These are phyloP conservation scores for Zasmidium angulare DNA, from an alignment of 2,329 filamentous ascomycete genomes.

Conservation along the genomic window DNA sequence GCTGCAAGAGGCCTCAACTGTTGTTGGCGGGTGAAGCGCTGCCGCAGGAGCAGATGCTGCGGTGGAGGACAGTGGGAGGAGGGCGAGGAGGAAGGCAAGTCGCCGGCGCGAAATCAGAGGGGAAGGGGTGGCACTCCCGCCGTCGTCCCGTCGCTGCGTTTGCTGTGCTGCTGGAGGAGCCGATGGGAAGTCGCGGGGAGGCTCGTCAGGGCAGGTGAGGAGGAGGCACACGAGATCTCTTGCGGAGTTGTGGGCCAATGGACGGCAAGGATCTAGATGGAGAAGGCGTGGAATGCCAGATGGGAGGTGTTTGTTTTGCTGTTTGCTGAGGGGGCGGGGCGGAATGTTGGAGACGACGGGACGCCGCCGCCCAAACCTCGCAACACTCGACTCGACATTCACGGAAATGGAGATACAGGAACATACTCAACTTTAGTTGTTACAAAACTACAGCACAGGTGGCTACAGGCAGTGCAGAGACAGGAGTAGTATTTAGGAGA, in stretches of 20 bases:
- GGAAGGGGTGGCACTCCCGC: neutral
- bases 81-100: neutral
- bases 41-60: constrained; percentile 9
- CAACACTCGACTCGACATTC: neutral
- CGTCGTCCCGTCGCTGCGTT: neutral
- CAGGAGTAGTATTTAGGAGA: neutral
- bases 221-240: constrained; percentile 8
- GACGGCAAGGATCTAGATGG: neutral
- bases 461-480: neutral
- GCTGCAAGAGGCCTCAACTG: neutral
- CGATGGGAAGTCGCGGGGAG: neutral
- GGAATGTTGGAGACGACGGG: constrained; percentile 4
- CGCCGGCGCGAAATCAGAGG: neutral
- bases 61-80: neutral
- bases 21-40: neutral
- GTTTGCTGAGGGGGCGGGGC: constrained; percentile 4
- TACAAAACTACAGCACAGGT: neutral
- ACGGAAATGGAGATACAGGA: neutral
- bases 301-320: constrained; percentile 8
- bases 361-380: neutral
- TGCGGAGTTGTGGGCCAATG: neutral
- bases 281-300: constrained; percentile 5
- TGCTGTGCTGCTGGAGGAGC: neutral
- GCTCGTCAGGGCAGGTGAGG: constrained; percentile 1
- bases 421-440: neutral